These are phyloP conservation scores for Blastobotrys americana DNA, from an alignment of 805 yeast genomes.

Conservation along the genomic window DNA sequence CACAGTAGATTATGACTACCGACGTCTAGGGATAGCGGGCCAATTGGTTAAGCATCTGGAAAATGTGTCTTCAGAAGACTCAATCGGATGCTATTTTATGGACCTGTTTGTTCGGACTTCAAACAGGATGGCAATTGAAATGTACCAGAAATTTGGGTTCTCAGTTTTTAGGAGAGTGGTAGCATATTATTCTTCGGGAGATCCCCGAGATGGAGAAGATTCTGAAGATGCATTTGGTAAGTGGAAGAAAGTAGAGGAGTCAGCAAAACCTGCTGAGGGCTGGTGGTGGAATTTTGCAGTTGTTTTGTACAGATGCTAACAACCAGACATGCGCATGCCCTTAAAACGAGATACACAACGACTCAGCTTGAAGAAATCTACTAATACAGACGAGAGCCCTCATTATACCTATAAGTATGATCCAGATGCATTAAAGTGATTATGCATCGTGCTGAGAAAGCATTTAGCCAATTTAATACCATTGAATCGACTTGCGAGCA, in stretches of 20 bases:
- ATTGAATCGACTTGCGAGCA: too few relatives aligned
- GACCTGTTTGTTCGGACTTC: slow-evolving; percentile 90
- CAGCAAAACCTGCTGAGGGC: background rate
- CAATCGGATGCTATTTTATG: slow-evolving; percentile 73
- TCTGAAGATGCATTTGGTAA: slow-evolving; percentile 85
- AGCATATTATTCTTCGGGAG: slow-evolving; percentile 66
- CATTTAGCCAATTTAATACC: too few relatives aligned
- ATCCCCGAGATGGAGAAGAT: slow-evolving; percentile 33
- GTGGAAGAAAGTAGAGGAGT: too few relatives aligned
- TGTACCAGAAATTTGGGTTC: slow-evolving; percentile 85
- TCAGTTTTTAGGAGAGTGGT: slow-evolving; percentile 78
- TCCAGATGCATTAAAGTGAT: background rate
- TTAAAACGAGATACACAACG: slow-evolving; percentile 29
- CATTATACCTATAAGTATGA: slow-evolving; percentile 23
- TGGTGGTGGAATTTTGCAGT: background rate
- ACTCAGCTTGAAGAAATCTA: slow-evolving; percentile 22
- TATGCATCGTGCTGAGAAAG: too few relatives aligned
- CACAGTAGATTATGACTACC: slow-evolving; percentile 72
- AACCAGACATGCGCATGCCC: slow-evolving; percentile 35
- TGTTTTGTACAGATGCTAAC: too few relatives aligned
- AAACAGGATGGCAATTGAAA: slow-evolving; percentile 65
- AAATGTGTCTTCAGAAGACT: slow-evolving; percentile 65
- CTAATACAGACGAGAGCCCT: slow-evolving; percentile 24
- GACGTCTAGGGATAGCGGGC: slow-evolving; percentile 83
- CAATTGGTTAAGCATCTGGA: slow-evolving; percentile 68